Evolutionary conservation across 148 eudicot genomes (phyloP).

Genomic region (Amaranthus hypochondriacus): DNA sequence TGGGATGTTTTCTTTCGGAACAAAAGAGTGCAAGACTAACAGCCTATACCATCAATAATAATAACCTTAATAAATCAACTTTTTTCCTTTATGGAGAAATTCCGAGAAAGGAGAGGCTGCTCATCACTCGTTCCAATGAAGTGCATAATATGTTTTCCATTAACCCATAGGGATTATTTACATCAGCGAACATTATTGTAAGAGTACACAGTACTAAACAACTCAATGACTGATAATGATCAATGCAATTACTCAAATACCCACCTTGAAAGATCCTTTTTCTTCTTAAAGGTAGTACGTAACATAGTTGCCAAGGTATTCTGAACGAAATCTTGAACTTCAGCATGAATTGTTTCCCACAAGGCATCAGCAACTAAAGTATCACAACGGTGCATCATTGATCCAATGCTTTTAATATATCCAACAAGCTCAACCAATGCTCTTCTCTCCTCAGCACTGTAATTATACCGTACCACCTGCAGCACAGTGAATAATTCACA

Average conservation of each 20-base stretch:
- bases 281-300: slow-evolving; percentile 86
- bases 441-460: slow-evolving; percentile 83
- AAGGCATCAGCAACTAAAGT: slow-evolving; percentile 92
- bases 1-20: too few species aligned
- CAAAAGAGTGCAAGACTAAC: too few species aligned
- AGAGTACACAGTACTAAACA: neutral
- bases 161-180: neutral
- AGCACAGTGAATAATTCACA: slow-evolving; percentile 3
- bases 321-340: slow-evolving; percentile 99
- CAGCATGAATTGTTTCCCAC: slow-evolving; percentile 97
- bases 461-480: slow-evolving; percentile 92
- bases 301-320: slow-evolving; percentile 88
- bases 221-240: neutral
- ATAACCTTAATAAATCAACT: neutral
- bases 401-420: slow-evolving; percentile 83
- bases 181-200: neutral
- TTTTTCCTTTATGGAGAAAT: neutral
- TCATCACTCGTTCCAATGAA: neutral
- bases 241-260: slow-evolving; percentile 6
- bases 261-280: slow-evolving; percentile 92
- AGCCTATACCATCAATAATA: too few species aligned
- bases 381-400: slow-evolving; percentile 87
- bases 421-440: slow-evolving; percentile 91
- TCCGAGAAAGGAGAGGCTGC: neutral
- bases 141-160: neutral